A percentile compares a stretch with the other conserved stretches of the same genome.
phyloP scores from a whole-genome alignment of 345 rosid genomes.

The Capsella bursapastoris region DNA sequence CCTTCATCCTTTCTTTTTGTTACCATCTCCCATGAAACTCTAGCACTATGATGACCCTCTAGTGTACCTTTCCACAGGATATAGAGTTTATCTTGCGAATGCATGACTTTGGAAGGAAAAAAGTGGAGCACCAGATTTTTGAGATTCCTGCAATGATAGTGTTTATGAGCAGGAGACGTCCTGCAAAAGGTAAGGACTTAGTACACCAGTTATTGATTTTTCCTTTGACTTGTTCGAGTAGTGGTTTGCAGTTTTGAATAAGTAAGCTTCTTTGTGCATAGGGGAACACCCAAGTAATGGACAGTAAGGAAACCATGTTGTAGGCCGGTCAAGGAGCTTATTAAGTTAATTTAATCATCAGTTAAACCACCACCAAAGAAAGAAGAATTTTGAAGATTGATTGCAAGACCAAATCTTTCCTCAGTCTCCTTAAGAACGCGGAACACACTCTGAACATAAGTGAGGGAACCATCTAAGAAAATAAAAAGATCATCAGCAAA shows the following conservation, averaged over 20 bases:
- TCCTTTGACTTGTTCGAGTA: fast-evolving
- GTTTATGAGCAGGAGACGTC: neutral
- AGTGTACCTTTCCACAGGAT: neutral
- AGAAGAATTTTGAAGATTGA: neutral
- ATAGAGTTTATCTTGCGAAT: neutral
- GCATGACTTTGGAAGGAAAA: neutral
- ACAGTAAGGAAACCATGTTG: neutral
- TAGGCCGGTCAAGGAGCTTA: neutral
- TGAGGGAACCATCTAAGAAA: neutral
- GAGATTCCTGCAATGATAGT: neutral
- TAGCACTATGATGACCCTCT: neutral
- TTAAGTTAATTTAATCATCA: neutral
- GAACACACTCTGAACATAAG: neutral
- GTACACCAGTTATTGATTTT: neutral
- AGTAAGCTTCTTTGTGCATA: neutral
- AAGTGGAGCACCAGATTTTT: neutral
- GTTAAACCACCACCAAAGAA: fast-evolving
- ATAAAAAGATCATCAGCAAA: neutral
- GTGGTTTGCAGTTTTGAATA: neutral
- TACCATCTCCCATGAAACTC: neutral
- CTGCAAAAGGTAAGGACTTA: neutral
- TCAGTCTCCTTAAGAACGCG: neutral
- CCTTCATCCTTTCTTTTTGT: neutral
- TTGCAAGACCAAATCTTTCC: fast-evolving
- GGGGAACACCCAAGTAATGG: neutral